A percentile compares a stretch with the other conserved stretches of the same genome.
These are phyloP conservation scores for Taiwanofungus camphoratus DNA, from an alignment of 1,284 basidiomycete genomes.

Conservation along the genomic window DNA sequence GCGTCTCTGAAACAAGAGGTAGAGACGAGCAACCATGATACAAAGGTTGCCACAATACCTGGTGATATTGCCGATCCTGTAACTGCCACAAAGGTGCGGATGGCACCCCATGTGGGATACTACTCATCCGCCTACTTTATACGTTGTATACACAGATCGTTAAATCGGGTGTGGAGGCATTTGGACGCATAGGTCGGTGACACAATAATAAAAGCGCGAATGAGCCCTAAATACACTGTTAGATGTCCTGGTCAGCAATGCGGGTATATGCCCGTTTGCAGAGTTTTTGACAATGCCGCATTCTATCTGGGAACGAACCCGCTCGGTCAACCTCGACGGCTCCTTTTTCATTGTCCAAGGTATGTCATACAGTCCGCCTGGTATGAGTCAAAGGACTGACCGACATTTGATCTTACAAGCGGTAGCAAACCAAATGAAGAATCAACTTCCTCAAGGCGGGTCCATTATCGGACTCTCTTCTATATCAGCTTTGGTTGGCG, in stretches of 20 bases:
- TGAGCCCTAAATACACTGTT: neutral
- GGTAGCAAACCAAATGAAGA: slow-evolving; percentile 74
- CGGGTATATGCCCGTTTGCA: slow-evolving; percentile 79
- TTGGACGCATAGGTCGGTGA: slow-evolving; percentile 69
- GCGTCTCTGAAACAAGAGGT: slow-evolving; percentile 41
- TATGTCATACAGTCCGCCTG: slow-evolving; percentile 18
- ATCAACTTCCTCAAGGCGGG: slow-evolving; percentile 65
- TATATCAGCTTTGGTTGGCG: slow-evolving; percentile 76
- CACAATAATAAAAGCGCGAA: too few species aligned
- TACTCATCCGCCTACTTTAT: neutral
- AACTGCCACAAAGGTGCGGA: slow-evolving; percentile 54
- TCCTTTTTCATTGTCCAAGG: slow-evolving; percentile 75
- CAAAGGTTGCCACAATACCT: slow-evolving; percentile 39
- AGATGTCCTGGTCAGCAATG: slow-evolving; percentile 64
- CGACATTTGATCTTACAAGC: slow-evolving; percentile 33
- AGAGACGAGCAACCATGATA: slow-evolving; percentile 27
- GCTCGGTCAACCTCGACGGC: slow-evolving; percentile 74
- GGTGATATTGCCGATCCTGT: slow-evolving; percentile 63
- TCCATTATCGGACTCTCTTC: slow-evolving; percentile 73
- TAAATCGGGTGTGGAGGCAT: slow-evolving; percentile 46
- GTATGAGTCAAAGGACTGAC: too few species aligned
- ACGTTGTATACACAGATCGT: slow-evolving; percentile 45
- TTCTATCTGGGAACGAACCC: slow-evolving; percentile 62
- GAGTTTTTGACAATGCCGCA: slow-evolving; percentile 75
- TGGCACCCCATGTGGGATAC: neutral